Base-by-base conservation (phyloP, 2,329 filamentous ascomycete species). In the Hymenoscyphus fructigenus region DNA sequence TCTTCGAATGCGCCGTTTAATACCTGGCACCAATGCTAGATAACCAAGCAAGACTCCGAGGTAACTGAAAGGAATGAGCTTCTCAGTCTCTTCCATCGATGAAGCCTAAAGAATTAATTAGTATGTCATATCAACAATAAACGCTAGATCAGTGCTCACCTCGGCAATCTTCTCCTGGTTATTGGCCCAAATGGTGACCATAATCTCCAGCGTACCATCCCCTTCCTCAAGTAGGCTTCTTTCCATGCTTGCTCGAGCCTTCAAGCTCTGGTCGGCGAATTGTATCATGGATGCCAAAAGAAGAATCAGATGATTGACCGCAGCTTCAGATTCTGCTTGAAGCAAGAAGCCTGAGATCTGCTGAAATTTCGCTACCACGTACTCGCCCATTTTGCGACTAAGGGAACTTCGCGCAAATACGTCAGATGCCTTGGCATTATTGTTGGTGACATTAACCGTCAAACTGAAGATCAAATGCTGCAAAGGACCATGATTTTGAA, bases 201-300 rank as follows among this genome's bases (percentile, higher is more conserved):
- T 81, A 59, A 78, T 78, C 59, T 87, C 83, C 41, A 93, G 77
- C 7, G 86, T 80, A 72, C 75, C 78, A 65, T 74, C 72, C 47
- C 68, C 77, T 62, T 74, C 76, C 64, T 57, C 65, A 77, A 73
- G 62, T 68, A 76, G 69, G 66, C 75, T 66, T 53, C n/a, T 53
- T 73, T 85, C 69, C 76, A 84, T 73, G 76, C 80, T 67, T 72
- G 79, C 76, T 61, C 88, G 82, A 14, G 90, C 88, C 26, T 81
- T 76, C 17, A 87, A 81, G 72, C 88, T 92, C 74, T 92, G 89
- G 75, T 97, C 93, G 9, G 91, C 86, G 62, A 97, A 85, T 73
- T 97, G 97, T 76, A 96, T 96, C 77, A 94, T 85, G 26, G 92
- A 86, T 0, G 92, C 93, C 47, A 97, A 80, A 61, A 91, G 85